A percentile compares a stretch with the other conserved stretches of the same genome.
Conservation (phyloP, 345 rosid species). For the Tarenaya hassleriana region DNA sequence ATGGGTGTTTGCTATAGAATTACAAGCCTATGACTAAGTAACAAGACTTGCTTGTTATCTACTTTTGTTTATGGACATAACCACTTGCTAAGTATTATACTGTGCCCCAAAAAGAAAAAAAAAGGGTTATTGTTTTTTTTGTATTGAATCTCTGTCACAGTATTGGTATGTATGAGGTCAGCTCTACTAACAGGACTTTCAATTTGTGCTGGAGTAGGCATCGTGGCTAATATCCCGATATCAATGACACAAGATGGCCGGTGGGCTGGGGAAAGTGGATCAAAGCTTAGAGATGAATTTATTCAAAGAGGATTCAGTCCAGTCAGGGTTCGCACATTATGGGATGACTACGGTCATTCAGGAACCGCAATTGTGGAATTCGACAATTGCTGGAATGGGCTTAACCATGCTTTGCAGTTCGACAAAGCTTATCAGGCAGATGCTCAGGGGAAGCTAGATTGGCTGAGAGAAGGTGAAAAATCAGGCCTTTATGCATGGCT, state of each 20-base stretch:
- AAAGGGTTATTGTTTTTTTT: too few species aligned
- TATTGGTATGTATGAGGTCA: background rate
- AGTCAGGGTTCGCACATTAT: slow-evolving; percentile 65
- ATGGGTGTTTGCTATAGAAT: background rate
- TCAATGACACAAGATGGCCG: slow-evolving; percentile 53
- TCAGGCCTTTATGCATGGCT: slow-evolving; percentile 81
- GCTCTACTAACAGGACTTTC: background rate
- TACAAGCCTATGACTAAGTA: slow-evolving; percentile 4
- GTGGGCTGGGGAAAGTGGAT: slow-evolving; percentile 74
- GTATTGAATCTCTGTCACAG: too few species aligned
- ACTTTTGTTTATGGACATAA: too few species aligned
- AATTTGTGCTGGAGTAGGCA: slow-evolving; percentile 28
- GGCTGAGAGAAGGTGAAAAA: slow-evolving; percentile 41
- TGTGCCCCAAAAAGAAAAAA: too few species aligned
- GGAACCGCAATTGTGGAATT: slow-evolving; percentile 86
- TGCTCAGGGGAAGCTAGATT: slow-evolving; percentile 65
- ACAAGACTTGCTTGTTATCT: background rate
- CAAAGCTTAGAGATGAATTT: slow-evolving; percentile 83
- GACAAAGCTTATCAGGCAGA: slow-evolving; percentile 84
- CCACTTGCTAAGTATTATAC: too few species aligned
- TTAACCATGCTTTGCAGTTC: slow-evolving; percentile 71
- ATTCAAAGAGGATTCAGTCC: slow-evolving; percentile 81
- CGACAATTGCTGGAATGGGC: slow-evolving; percentile 80
- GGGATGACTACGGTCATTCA: slow-evolving; percentile 79
- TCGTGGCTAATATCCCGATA: slow-evolving; percentile 81